phyloP scores from a whole-genome alignment of 257 asterid species.

The Solanum peruvianum region DNA sequence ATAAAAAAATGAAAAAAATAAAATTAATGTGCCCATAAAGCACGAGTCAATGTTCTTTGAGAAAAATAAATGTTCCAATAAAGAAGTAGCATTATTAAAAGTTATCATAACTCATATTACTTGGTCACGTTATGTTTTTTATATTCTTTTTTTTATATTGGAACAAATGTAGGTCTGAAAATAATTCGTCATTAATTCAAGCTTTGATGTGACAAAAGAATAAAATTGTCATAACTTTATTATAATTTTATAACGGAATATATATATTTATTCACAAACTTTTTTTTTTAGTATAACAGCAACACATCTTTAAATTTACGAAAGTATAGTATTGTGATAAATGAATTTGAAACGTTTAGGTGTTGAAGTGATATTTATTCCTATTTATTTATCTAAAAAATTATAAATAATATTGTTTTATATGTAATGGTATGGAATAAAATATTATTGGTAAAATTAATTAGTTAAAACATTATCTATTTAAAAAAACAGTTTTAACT shows the following conservation, averaged over 20 bases:
- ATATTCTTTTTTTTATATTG: neutral
- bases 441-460: neutral
- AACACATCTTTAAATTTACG: neutral
- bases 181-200: neutral
- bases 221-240: too few species aligned
- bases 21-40: neutral
- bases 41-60: neutral
- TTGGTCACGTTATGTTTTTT: neutral
- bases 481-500: too few species aligned
- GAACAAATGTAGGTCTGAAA: neutral
- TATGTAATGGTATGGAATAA: neutral
- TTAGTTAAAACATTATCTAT: too few species aligned
- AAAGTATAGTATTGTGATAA: neutral
- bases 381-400: too few species aligned
- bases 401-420: too few species aligned
- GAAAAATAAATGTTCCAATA: neutral
- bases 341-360: neutral
- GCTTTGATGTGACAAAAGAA: neutral
- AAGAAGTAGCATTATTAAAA: neutral
- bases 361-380: neutral
- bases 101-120: neutral
- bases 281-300: neutral
- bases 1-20: neutral
- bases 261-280: neutral
- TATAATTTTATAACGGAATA: neutral